Conservation (phyloP, 164 flowering plant species). For the Vitis rotundifolia region DNA sequence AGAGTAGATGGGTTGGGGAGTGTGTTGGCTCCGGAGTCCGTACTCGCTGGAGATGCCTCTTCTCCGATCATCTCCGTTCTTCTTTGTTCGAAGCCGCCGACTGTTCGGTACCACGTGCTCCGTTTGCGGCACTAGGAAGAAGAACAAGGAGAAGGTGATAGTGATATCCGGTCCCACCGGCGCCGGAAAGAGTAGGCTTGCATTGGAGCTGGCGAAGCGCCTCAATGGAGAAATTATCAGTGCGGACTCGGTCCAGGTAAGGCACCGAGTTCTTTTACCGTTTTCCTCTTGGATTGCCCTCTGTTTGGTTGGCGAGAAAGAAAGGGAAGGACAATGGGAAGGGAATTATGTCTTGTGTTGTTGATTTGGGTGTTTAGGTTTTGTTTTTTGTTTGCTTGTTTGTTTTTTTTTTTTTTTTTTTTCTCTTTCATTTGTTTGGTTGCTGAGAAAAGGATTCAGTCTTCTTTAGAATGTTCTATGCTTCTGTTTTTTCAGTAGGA, state of each 20-base stretch:
- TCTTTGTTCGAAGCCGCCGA: conserved; percentile 16
- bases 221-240: conserved; percentile 94
- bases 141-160: conserved; percentile 63
- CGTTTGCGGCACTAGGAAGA: conserved; percentile 13
- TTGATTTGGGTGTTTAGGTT: neutral
- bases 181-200: conserved; percentile 81
- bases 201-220: conserved; percentile 84
- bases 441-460: neutral
- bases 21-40: conserved; percentile 10
- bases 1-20: conserved; percentile 11
- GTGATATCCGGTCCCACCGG: conserved; percentile 98
- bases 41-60: conserved; percentile 3
- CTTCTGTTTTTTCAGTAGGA: no score
- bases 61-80: neutral
- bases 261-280: neutral
- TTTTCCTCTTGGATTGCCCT: neutral
- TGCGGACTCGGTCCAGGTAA: conserved; percentile 97
- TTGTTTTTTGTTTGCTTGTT: no score
- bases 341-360: neutral
- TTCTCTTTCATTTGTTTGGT: no score
- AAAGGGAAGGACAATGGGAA: neutral
- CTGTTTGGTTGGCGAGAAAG: conserved; percentile 1
- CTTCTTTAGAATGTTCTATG: no score
- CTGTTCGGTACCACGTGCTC: conserved; percentile 28
- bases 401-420: no score